Percentiles rank a stretch among this genome's conserved stretches.
phyloP scores from a whole-genome alignment of 108 stramenopile species.

The Cyclostephanos invisitatus region DNA sequence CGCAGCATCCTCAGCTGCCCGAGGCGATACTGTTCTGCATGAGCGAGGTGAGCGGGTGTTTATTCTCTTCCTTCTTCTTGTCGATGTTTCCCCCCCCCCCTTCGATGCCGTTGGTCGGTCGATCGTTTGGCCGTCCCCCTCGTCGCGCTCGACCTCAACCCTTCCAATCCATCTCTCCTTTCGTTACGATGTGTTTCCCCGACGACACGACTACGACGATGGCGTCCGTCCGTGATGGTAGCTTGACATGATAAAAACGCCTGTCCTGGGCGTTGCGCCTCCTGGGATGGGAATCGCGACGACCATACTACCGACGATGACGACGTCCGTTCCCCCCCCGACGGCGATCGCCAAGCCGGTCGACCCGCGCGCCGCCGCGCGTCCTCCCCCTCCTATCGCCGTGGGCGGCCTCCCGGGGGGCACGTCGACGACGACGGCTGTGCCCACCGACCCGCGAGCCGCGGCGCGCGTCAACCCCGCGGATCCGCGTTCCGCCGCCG shows the following conservation, averaged over 20 bases:
- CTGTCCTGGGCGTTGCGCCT: slow-evolving; percentile 42
- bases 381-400: slow-evolving; percentile 30
- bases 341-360: slow-evolving; percentile 28
- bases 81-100: not conserved
- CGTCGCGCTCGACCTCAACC: too few species aligned
- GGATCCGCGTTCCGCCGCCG: slow-evolving; percentile 31
- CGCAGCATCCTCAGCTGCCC: slow-evolving; percentile 88
- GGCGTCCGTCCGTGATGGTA: slow-evolving; percentile 9
- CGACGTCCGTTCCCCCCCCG: slow-evolving; percentile 20
- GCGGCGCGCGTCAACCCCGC: slow-evolving; percentile 41
- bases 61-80: not conserved
- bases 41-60: slow-evolving; percentile 48
- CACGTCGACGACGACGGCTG: slow-evolving; percentile 19
- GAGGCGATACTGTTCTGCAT: slow-evolving; percentile 89
- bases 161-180: too few species aligned
- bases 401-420: slow-evolving; percentile 45
- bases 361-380: slow-evolving; percentile 50
- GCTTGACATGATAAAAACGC: slow-evolving; percentile 90
- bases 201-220: too few species aligned
- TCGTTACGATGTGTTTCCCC: too few species aligned
- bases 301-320: slow-evolving; percentile 38
- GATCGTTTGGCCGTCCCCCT: too few species aligned
- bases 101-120: not conserved
- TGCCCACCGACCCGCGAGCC: slow-evolving; percentile 53
- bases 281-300: slow-evolving; percentile 33